phyloP scores from a whole-genome alignment of 441 rosid genomes.

The Isatis lusitanica region DNA sequence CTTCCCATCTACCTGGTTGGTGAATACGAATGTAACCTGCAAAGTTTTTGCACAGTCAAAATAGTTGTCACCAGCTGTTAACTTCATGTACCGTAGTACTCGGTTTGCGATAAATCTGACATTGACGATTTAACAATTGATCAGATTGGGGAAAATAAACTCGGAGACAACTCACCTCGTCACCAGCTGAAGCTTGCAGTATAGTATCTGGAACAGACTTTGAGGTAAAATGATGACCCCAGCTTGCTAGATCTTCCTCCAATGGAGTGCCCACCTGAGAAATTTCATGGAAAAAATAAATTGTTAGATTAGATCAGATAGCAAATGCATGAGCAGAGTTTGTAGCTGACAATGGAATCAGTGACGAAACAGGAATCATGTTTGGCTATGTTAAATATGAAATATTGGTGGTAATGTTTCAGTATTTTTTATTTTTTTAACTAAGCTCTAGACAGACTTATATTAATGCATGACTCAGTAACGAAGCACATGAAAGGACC shows the following conservation, averaged over 20 bases:
- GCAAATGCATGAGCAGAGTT: not conserved
- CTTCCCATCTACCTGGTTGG: constrained; percentile 93
- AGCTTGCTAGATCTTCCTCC: constrained; percentile 87
- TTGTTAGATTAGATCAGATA: not conserved
- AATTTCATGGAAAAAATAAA: not conserved
- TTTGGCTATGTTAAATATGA: not conserved
- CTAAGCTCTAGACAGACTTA: not conserved
- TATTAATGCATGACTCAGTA: constrained; percentile 11
- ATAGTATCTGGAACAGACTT: constrained; percentile 78
- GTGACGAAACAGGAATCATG: not conserved
- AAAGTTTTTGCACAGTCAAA: constrained; percentile 12
- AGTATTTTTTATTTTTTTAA: not conserved
- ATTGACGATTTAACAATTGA: not conserved
- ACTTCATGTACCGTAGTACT: not conserved
- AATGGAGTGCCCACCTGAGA: constrained; percentile 83
- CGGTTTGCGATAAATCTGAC: not conserved
- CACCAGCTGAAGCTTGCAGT: constrained; percentile 92
- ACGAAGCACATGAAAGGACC: constrained; percentile 43
- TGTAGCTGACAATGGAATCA: not conserved
- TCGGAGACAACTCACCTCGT: constrained; percentile 55
- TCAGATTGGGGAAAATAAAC: not conserved
- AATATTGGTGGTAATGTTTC: not conserved
- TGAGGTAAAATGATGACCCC: constrained; percentile 90
- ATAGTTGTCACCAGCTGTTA: not conserved
- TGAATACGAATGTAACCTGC: constrained; percentile 89